Evolutionary conservation across 1,139 yeast species (phyloP).

Genomic region (Taphrina flavorubra): DNA sequence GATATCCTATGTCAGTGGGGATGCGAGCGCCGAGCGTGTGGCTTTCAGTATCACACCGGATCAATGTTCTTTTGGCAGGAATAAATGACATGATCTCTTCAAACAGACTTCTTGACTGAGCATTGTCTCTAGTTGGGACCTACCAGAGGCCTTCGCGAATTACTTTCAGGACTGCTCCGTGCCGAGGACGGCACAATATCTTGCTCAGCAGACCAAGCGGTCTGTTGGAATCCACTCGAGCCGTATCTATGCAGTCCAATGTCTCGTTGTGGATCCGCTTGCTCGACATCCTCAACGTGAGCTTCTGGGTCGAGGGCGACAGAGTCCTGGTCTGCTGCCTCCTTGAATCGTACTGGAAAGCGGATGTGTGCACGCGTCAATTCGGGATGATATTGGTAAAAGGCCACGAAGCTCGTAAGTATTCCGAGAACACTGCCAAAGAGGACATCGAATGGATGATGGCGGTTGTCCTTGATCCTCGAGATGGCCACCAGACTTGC

Average conservation of each 20-base stretch:
- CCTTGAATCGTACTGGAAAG: not conserved
- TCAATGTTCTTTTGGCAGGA: not conserved
- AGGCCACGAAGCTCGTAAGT: slow-evolving; percentile 15
- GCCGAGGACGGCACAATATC: not conserved
- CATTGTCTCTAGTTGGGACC: not conserved
- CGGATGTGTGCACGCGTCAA: slow-evolving; percentile 8
- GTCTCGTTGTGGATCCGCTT: not conserved
- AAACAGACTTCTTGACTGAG: not conserved
- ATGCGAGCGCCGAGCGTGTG: slow-evolving; percentile 3
- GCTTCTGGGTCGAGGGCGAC: not conserved
- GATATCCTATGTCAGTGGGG: slow-evolving; percentile 18
- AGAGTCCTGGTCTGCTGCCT: not conserved
- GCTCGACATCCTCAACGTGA: not conserved
- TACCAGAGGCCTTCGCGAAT: not conserved
- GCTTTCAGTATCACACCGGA: slow-evolving; percentile 11
- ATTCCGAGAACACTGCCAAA: slow-evolving; percentile 28
- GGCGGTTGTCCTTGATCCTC: slow-evolving; percentile 59
- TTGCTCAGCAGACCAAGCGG: slow-evolving; percentile 9
- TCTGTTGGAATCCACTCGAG: not conserved
- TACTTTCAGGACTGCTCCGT: not conserved
- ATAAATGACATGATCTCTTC: not conserved
- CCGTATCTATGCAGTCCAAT: not conserved
- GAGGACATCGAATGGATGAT: slow-evolving; percentile 38
- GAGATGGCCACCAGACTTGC: slow-evolving; percentile 71
- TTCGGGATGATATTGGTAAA: slow-evolving; percentile 15